Evolutionary conservation across 2,329 filamentous ascomycete genomes (phyloP).

Genomic region (Fusarium napiforme): DNA sequence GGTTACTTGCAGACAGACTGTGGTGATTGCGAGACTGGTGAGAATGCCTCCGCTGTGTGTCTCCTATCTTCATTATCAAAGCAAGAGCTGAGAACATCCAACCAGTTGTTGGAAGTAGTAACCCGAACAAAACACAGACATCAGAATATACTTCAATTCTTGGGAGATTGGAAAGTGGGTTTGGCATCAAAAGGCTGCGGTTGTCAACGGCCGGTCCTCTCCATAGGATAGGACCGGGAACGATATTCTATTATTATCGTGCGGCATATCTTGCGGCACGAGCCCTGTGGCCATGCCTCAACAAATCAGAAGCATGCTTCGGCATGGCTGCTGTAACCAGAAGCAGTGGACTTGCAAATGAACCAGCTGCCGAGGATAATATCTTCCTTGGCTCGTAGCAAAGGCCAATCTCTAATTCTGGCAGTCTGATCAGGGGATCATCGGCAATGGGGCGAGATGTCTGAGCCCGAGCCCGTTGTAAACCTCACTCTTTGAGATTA

Average conservation of each 20-base stretch:
- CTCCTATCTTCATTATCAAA: neutral
- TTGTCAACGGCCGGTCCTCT: conserved; percentile 6
- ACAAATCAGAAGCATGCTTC: conserved; percentile 22
- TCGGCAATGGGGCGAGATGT: conserved; percentile 11
- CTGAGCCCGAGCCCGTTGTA: conserved; percentile 33
- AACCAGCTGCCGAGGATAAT: neutral
- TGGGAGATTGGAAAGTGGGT: neutral
- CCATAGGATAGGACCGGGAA: conserved; percentile 4
- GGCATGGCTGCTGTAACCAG: conserved; percentile 14
- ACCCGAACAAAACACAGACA: neutral
- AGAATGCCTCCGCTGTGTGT: neutral
- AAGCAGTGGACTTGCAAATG: conserved; percentile 5
- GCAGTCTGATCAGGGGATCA: neutral
- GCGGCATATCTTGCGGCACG: conserved; percentile 25
- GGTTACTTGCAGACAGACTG: neutral
- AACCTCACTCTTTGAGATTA: conserved; percentile 24
- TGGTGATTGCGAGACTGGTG: neutral
- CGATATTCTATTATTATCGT: conserved; percentile 39
- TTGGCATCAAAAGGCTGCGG: conserved; percentile 1
- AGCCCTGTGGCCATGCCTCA: conserved; percentile 18
- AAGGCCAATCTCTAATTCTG: neutral
- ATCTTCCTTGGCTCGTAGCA: neutral
- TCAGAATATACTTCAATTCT: neutral
- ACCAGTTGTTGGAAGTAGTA: neutral
- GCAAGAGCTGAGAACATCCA: neutral